A percentile compares a stretch with the other conserved stretches of the same genome.
These are phyloP conservation scores for Penicillium corylophilum DNA, from an alignment of 2,329 filamentous ascomycete species.

Conservation along the genomic window DNA sequence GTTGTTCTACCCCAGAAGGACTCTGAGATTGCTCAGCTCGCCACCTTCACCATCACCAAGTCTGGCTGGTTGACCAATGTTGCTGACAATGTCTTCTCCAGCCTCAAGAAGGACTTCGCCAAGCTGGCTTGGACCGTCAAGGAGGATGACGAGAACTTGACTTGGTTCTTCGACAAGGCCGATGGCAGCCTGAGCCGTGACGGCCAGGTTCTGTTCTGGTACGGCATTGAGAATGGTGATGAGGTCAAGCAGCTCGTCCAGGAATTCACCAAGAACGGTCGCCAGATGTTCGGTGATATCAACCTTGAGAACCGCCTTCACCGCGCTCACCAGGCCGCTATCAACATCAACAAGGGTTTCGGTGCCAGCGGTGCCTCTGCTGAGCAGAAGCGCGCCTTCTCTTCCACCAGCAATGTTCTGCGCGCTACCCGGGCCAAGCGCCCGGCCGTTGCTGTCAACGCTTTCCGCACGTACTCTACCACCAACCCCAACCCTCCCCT, in stretches of 20 bases:
- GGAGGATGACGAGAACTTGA: constrained; percentile 92
- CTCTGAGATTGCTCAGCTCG: constrained; percentile 73
- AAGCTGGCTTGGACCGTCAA: constrained; percentile 95
- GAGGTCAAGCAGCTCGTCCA: constrained; percentile 81
- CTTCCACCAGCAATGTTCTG: constrained; percentile 53
- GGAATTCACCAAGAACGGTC: constrained; percentile 78
- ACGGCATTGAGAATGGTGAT: constrained; percentile 77
- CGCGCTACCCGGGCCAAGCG: constrained; percentile 35
- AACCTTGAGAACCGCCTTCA: constrained; percentile 86
- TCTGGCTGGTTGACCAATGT: constrained; percentile 92
- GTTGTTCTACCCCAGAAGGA: constrained; percentile 74
- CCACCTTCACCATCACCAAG: constrained; percentile 90
- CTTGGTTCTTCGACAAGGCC: constrained; percentile 97
- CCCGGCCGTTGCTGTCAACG: constrained; percentile 30
- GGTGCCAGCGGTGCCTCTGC: constrained; percentile 47
- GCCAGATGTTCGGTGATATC: constrained; percentile 83
- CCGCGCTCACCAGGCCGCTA: constrained; percentile 70
- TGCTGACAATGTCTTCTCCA: constrained; percentile 89
- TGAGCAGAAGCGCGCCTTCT: constrained; percentile 68
- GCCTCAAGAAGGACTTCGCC: constrained; percentile 89
- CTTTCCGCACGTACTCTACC: constrained; percentile 42
- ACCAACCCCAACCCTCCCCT: constrained; percentile 85
- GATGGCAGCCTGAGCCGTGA: constrained; percentile 85
- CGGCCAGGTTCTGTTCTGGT: constrained; percentile 94
- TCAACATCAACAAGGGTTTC: constrained; percentile 51